Percentiles rank a stretch among this genome's conserved stretches.
Conservation (phyloP, 2,329 filamentous ascomycete genomes). For the Aspergillus piperis region DNA sequence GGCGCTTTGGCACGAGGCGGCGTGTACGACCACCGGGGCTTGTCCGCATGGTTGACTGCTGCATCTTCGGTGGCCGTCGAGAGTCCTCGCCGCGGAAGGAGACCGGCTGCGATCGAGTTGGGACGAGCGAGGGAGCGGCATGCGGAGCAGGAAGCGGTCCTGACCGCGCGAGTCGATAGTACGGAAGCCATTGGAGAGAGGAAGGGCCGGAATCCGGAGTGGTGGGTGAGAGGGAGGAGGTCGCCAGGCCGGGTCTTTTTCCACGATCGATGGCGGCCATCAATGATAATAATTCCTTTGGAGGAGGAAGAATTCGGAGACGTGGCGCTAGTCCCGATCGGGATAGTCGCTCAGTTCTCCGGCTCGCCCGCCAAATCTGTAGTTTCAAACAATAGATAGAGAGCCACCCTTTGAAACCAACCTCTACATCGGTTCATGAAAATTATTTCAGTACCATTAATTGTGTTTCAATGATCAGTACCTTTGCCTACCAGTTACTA, state of each 20-base stretch:
- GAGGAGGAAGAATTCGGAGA: constrained; percentile 31
- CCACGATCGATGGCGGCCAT: constrained; percentile 15
- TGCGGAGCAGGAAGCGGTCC: constrained; percentile 35
- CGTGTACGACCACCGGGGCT: constrained; percentile 71
- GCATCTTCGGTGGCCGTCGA: constrained; percentile 33
- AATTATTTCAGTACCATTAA: no score
- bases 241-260: constrained; percentile 19
- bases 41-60: constrained; percentile 35
- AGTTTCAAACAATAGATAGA: no score
- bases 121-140: constrained; percentile 29
- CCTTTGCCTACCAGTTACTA: no score
- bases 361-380: neutral
- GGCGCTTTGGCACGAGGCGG: constrained; percentile 70
- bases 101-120: constrained; percentile 18
- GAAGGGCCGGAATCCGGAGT: constrained; percentile 15
- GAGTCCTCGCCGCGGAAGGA: constrained; percentile 27
- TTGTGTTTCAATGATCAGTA: no score
- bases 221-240: constrained; percentile 20
- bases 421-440: no score
- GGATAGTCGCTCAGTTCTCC: constrained; percentile 17
- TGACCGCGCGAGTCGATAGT: constrained; percentile 45
- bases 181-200: constrained; percentile 50
- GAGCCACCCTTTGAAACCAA: no score
- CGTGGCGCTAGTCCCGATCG: constrained; percentile 24
- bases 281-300: constrained; percentile 17